Base-by-base conservation (phyloP, 2,329 filamentous ascomycete genomes). In the Calonectria crousiana region DNA sequence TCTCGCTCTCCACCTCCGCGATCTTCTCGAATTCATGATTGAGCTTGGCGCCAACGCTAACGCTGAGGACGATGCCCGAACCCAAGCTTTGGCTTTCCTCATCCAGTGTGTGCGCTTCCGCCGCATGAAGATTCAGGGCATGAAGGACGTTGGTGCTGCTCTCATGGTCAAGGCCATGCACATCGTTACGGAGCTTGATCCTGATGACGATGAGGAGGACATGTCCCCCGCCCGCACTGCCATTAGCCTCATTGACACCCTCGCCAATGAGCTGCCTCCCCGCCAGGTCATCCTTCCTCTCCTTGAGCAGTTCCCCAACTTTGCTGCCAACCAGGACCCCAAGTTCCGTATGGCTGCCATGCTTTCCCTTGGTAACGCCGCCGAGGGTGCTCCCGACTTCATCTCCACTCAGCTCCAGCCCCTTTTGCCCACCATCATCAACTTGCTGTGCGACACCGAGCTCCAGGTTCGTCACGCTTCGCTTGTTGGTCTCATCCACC, bases 331-430 rank as follows among this genome's bases (percentile, higher is more conserved):
- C 82, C 86, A 90, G 74, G 91, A 97, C 81, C 90, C 95, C 44
- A 93, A 95, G 80, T 94, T 94, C 87, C 93, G 96, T 74, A 94
- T 96, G 85, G 96, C 96, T 69, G 96, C 95, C 85, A 97, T 98
- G 82, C 90, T 98, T 76, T 94, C 96, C 64, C 91, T 99, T 6
- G 96, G 96, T 74, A 97, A 96, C 88, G 96, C 95, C 80, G 96
- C 98, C 68, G 97, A 98, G 88, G 97, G 97, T 80, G 96, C 97
- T 36, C 97, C 97, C 20, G 97, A 99, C 85, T 99, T 98, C 86
- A 95, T 98, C 82, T 95, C 95, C 77, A 98, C 96, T 26, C 97
- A 99, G 86, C 91, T 98, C 76, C 90, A 93, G 81, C 91, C 93
- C 78, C 94, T 98, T 78, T 92, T 98, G 84, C 97, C 97, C 64